Conservation (phyloP, 305 asterid genomes). For the Ilex paraguariensis region DNA sequence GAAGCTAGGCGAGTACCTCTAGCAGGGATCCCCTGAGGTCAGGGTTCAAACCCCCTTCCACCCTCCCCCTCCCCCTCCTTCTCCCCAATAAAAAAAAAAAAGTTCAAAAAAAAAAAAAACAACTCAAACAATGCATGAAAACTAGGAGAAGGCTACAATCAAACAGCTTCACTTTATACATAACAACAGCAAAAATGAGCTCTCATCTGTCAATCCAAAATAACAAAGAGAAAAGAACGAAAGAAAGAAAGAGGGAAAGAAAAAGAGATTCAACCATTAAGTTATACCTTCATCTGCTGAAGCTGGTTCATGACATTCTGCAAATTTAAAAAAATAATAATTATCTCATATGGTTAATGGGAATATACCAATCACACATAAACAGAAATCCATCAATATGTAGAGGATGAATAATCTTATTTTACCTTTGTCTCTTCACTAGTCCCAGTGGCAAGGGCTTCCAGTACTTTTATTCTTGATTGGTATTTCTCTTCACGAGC, state of each 20-base stretch:
- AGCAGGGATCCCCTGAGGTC: too few species aligned
- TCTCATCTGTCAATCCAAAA: not conserved
- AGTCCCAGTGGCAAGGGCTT: constrained; percentile 84
- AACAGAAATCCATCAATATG: too few species aligned
- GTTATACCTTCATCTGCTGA: constrained; percentile 1
- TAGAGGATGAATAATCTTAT: not conserved
- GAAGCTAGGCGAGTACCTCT: too few species aligned
- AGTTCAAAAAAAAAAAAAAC: too few species aligned
- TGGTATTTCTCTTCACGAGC: constrained; percentile 96
- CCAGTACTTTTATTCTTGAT: constrained; percentile 87
- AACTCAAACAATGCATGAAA: not conserved
- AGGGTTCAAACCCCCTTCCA: too few species aligned
- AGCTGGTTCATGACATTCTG: not conserved
- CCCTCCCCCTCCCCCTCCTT: too few species aligned
- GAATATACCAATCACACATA: too few species aligned
- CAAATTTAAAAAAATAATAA: not conserved
- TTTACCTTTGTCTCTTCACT: constrained; percentile 73
- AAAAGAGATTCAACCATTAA: too few species aligned
- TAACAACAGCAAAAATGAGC: not conserved
- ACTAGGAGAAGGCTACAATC: not conserved
- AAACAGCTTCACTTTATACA: not conserved
- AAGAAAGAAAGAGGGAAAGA: too few species aligned
- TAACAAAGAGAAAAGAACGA: too few species aligned
- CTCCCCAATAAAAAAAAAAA: too few species aligned
- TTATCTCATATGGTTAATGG: too few species aligned